Base-by-base conservation (phyloP, 192 early-diverging fungal species). In the Geranomyces michiganensis region DNA sequence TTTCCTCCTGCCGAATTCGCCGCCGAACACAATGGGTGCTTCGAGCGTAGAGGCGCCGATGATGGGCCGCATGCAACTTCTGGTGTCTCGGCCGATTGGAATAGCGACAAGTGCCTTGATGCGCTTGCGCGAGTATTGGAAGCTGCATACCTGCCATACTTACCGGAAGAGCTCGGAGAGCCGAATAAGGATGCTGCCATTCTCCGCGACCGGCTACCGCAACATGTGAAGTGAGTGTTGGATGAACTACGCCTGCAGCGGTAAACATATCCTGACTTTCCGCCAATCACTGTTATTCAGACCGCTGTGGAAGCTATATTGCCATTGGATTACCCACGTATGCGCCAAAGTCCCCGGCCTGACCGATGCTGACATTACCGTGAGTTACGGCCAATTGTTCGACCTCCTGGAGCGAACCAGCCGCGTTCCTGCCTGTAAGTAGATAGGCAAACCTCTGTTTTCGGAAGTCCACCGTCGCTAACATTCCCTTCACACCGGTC, bases 1-100 rank as follows among this genome's bases (percentile, higher is more conserved):
- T 56, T 36, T 29, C 66, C 66, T 13, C 48, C 66, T 17, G 53
- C 8, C 49, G 66, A 68, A 33, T 68, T 68, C 30, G 66, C 66
- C 7, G 15, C 32, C 41, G 33, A 45, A 1, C 2, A 8, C 7
- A 29, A 60, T 32, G 58, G 58, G 6, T 6, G 6, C 29, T 26
- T 26, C 15, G 26, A 31, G n/a, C n/a, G n/a, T n/a, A n/a, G n/a
- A 7, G 15, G 58, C 14, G 27, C 5, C 17, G 15, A 45, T 9
- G 41, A 19, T 6, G 43, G 62, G 62, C 5, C 15, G 17, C 1
- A 64, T 14, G 14, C n/a, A 41, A 45, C 36, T 7, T 41, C 36
- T 7, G 36, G 36, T 41, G 62, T 64, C 21, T 17, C 33, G 19
- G 17, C 41, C 4, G 13, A 51, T 41, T 56, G 66, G 66, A 56